phyloP scores from a whole-genome alignment of 345 rosid genomes.

The Xanthoceras sorbifolium region DNA sequence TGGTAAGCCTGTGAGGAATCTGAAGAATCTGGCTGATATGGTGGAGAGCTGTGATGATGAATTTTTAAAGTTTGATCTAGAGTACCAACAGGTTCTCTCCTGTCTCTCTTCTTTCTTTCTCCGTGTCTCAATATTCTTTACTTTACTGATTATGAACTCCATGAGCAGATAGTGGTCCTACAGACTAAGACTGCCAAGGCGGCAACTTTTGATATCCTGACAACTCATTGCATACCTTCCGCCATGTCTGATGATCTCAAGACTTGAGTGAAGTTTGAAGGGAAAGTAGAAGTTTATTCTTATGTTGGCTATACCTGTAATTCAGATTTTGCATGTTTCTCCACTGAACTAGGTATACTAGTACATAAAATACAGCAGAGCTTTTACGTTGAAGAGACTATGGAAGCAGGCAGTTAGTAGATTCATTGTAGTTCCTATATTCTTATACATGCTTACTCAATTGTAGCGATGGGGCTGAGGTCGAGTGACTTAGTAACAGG shows the following conservation, averaged over 20 bases:
- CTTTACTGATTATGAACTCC: background rate
- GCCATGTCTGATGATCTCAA: constrained; percentile 89
- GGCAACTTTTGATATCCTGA: constrained; percentile 71
- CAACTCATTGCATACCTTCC: constrained; percentile 85
- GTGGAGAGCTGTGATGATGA: constrained; percentile 83
- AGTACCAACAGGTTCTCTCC: constrained; percentile 72
- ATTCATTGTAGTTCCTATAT: background rate
- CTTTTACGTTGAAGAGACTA: background rate
- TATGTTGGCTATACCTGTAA: background rate
- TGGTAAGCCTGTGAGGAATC: constrained; percentile 80
- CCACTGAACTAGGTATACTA: background rate
- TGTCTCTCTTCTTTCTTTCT: constrained; percentile 8
- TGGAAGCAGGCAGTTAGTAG: background rate
- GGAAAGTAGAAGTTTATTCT: background rate
- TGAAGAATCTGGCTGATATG: constrained; percentile 78
- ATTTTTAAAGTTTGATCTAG: constrained; percentile 77
- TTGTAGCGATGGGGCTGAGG: background rate
- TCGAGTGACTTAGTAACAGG: background rate
- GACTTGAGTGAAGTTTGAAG: constrained; percentile 34
- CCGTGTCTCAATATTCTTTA: background rate
- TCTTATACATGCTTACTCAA: background rate
- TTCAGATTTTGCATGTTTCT: background rate
- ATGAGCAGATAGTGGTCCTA: constrained; percentile 67
- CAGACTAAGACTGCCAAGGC: constrained; percentile 71
- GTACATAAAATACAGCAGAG: background rate